phyloP scores from a whole-genome alignment of 2,329 filamentous ascomycete species.

The Phoma sp. region DNA sequence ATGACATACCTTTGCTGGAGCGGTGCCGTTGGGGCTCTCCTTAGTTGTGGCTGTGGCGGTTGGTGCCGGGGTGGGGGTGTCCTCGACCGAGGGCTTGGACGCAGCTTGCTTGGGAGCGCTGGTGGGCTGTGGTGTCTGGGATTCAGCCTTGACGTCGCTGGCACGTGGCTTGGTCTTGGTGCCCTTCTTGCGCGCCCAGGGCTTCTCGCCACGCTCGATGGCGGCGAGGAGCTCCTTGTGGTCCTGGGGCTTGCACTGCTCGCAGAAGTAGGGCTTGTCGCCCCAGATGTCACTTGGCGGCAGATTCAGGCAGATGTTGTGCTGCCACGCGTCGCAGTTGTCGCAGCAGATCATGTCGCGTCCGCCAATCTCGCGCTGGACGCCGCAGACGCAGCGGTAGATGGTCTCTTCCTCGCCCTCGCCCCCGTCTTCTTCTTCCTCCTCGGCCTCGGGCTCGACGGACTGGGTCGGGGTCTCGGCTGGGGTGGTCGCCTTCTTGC shows the following conservation, averaged over 20 bases:
- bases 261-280: constrained; percentile 76
- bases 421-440: constrained; percentile 30
- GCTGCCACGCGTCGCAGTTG: constrained; percentile 91
- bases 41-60: constrained; percentile 13
- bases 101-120: constrained; percentile 21
- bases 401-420: constrained; percentile 72
- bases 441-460: constrained; percentile 50
- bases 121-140: constrained; percentile 27
- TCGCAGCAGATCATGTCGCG: constrained; percentile 97
- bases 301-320: constrained; percentile 94
- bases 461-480: constrained; percentile 52
- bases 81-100: constrained; percentile 9
- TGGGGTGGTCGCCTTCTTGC: constrained; percentile 13
- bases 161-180: constrained; percentile 65
- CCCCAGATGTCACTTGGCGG: constrained; percentile 69
- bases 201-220: constrained; percentile 79
- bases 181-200: constrained; percentile 73
- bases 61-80: constrained; percentile 25
- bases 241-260: constrained; percentile 82
- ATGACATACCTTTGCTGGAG: constrained; percentile 32
- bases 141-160: constrained; percentile 65
- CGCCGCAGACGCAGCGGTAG: constrained; percentile 92
- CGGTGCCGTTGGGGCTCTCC: constrained; percentile 34
- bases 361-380: constrained; percentile 77
- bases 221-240: constrained; percentile 82